Conservation (phyloP, 208 protist genomes). For the Vickermania ingenoplastis region DNA sequence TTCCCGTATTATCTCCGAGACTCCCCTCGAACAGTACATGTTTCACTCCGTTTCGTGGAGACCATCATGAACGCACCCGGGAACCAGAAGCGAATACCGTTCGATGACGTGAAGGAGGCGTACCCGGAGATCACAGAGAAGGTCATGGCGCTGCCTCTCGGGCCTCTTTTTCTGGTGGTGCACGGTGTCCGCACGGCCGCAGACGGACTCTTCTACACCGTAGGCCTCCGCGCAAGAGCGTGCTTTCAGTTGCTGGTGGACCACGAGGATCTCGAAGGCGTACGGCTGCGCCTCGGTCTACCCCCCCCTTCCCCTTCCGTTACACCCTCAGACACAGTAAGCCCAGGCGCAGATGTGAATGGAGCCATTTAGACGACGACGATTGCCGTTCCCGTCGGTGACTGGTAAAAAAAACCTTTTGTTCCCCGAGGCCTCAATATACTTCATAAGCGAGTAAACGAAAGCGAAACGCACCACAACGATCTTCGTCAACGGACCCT, state of each 20-base stretch:
- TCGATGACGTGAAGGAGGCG: conserved; percentile 40
- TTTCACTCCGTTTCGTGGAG: conserved; percentile 38
- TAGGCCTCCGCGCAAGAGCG: conserved; percentile 55
- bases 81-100: conserved; percentile 52
- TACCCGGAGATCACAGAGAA: conserved; percentile 17
- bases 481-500: too few species aligned
- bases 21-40: conserved; percentile 43
- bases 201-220: conserved; percentile 40
- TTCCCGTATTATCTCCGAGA: conserved; percentile 48
- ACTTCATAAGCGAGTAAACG: too few species aligned
- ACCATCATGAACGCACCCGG: conserved; percentile 34
- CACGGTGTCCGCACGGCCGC: conserved; percentile 27
- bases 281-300: conserved; percentile 61
- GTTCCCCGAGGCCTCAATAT: too few species aligned
- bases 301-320: conserved; percentile 2
- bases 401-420: too few species aligned
- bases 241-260: conserved; percentile 68
- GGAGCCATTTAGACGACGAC: too few species aligned
- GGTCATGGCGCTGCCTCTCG: conserved; percentile 39
- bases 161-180: conserved; percentile 38
- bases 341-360: background rate
- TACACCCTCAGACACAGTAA: conserved; percentile 1
- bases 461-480: too few species aligned
- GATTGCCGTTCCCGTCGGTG: too few species aligned
- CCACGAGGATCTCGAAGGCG: conserved; percentile 74